Evolutionary conservation across 2,329 filamentous ascomycete genomes (phyloP), one percentile per base, ranked within the genome.

Genomic region (Pseudocercospora crystallina): DNA sequence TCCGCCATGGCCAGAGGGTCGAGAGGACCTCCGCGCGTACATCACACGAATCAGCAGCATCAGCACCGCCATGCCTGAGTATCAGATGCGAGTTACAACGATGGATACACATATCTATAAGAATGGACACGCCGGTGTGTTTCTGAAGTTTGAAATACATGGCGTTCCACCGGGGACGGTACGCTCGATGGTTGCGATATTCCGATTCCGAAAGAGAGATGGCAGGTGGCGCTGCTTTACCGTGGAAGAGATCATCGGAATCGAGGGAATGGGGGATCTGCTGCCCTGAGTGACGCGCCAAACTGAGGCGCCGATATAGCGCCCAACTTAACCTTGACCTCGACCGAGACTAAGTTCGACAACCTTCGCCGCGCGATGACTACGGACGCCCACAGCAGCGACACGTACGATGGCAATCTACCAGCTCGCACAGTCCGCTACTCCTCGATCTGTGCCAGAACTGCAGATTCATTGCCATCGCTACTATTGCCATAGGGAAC

Each of bases 21-120:
- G 26, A 4, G 46, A 49, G 33, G 20, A 43, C 14, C 32, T 37
- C 3, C 9, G 39, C 14, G 32, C 14, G 10, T 49, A 49, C 14
- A 20, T 49, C 15, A 35, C 26, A 14, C 38, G 46, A n/a, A 32
- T 49, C 33, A 37, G 42, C 5, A n/a, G 14, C 8, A 26, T 49
- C 31, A 26, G 20, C 20, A 34, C 46, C 10, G 46, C 46, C 13
- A 20, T 43, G 33, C 42, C 46, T 10, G 38, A 49, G 39, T 49
- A 49, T 13, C 15, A 34, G 11, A 49, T 49, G 46, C 17, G 42
- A 14, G 36, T 49, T 1, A 32, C 42, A n/a, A 40, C 29, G 5
- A 20, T 49, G 39, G 46, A 49, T 29, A 49, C 46, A 5, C 46
- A 49, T 26, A 40, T 49, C 29, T 43, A 49, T 14, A 49, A 49